Evolutionary conservation across 257 asterid genomes (phyloP).

Genomic region (Fraxinus quadrangulata): DNA sequence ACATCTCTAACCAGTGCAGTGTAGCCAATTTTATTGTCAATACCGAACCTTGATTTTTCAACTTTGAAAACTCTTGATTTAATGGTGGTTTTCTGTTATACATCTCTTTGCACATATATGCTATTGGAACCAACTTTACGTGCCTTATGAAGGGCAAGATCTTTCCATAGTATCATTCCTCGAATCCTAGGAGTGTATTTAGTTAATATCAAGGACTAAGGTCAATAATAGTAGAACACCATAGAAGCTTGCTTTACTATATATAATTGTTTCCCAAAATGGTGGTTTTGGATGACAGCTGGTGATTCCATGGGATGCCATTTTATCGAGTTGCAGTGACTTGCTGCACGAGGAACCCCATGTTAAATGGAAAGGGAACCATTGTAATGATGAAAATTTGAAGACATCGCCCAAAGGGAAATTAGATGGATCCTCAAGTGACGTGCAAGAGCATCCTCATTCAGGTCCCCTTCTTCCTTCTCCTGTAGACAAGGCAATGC

Average conservation of each 20-base stretch:
- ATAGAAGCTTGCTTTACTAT: conserved; percentile 10
- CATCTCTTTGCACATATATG: not conserved
- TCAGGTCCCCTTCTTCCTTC: conserved; percentile 42
- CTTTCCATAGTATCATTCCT: conserved; percentile 2
- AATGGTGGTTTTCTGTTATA: not conserved
- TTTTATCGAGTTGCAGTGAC: conserved; percentile 68
- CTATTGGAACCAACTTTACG: not conserved
- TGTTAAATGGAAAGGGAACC: conserved; percentile 39
- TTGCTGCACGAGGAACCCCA: conserved; percentile 60
- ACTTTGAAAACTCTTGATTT: not conserved
- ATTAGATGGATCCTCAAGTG: conserved; percentile 36
- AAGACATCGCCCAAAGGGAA: conserved; percentile 28
- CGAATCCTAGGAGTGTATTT: not conserved
- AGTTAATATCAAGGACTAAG: not conserved
- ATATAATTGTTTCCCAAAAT: conserved; percentile 12
- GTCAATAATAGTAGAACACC: not conserved
- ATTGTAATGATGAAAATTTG: conserved; percentile 39
- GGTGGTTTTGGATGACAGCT: conserved; percentile 59
- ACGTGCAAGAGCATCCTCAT: conserved; percentile 35
- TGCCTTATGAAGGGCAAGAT: conserved; percentile 4
- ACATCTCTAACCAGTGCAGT: not conserved
- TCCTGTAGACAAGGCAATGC: conserved; percentile 74
- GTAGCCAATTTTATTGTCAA: conserved; percentile 4
- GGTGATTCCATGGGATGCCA: conserved; percentile 98
- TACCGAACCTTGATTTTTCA: not conserved